Base-by-base conservation (phyloP, 2,329 filamentous ascomycete genomes). In the Geosmithia flava region DNA sequence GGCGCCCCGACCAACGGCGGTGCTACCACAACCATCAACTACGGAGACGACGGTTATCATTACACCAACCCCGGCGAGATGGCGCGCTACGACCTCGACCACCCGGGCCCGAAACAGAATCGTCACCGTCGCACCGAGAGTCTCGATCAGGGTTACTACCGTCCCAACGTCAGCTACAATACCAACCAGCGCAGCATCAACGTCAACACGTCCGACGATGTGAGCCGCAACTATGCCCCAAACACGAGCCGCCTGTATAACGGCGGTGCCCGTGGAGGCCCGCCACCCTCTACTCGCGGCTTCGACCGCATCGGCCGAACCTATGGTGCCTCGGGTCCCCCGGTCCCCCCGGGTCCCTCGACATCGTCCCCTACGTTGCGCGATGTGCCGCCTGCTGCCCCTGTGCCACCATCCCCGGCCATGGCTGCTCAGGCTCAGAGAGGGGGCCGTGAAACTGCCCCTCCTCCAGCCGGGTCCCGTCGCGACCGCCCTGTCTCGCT, bases 241-340 rank as follows among this genome's bases (percentile, higher is more conserved):
- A 62, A 57, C 45, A 56, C 54, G 16, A 60, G 52, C 50, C 61
- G 62, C 5, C 59, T 58, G 7, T 66, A 69, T 50, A 70, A 73
- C 15, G 59, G 54, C 42, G 16, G n/a, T 40, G 23, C 33, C 6
- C 58, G 64, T 20, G 61, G 74, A 30, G 72, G 75, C 0, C 84
- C 83, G 2, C 85, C 85, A 10, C 82, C 82, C 4, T 78, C 81
- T 5, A 85, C 80, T 3, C 72, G 83, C 54, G 84, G 81, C 0
- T 79, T 88, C 53, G 84, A 87, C 55, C 85, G 79, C 63, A 76
- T 86, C 53, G 76, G 76, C 73, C 76, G 20, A 60, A 69, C 27
- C 64, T 72, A 41, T 54, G 47, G 45, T 29, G 19, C 23, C 23
- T 8, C 46, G 27, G 47, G 42, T 16, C 33, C 60, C 8, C 58